phyloP scores from a whole-genome alignment of 2,329 filamentous ascomycete genomes.

The Cytospora paraplurivora region DNA sequence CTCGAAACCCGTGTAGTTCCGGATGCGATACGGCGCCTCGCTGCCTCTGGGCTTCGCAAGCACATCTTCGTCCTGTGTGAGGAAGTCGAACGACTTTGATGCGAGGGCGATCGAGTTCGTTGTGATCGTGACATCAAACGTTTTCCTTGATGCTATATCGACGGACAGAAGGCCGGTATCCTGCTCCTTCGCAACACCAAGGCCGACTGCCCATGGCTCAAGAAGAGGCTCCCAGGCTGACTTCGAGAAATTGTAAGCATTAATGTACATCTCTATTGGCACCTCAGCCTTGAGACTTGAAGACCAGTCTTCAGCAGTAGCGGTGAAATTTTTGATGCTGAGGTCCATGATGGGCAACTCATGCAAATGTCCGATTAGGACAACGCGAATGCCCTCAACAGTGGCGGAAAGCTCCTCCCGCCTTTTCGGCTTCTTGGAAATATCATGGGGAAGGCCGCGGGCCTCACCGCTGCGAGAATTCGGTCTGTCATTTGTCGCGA shows the following conservation, averaged over 20 bases:
- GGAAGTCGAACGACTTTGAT: constrained; percentile 89
- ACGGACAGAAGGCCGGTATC: constrained; percentile 76
- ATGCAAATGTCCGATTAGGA: constrained; percentile 93
- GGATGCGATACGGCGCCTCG: constrained; percentile 89
- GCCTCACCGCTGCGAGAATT: constrained; percentile 14
- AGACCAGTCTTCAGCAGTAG: constrained; percentile 89
- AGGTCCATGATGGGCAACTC: constrained; percentile 94
- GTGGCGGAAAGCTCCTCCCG: constrained; percentile 82
- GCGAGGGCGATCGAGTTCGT: constrained; percentile 90
- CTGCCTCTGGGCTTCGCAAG: constrained; percentile 88
- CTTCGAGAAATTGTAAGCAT: constrained; percentile 98
- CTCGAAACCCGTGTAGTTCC: constrained; percentile 94
- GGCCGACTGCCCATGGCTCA: constrained; percentile 93
- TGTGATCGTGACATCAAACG: constrained; percentile 88
- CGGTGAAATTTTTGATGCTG: constrained; percentile 86
- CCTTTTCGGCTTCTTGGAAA: constrained; percentile 38
- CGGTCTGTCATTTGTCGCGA: constrained; percentile 19
- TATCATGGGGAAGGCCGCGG: constrained; percentile 36
- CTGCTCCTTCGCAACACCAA: constrained; percentile 80
- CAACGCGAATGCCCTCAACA: constrained; percentile 85
- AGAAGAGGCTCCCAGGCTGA: constrained; percentile 97
- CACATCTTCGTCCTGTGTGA: constrained; percentile 86
- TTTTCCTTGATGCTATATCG: constrained; percentile 85
- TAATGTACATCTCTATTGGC: constrained; percentile 90
- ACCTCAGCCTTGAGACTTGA: constrained; percentile 83